Conservation (phyloP, 129 eudicot species). For the Artemisia argyi region DNA sequence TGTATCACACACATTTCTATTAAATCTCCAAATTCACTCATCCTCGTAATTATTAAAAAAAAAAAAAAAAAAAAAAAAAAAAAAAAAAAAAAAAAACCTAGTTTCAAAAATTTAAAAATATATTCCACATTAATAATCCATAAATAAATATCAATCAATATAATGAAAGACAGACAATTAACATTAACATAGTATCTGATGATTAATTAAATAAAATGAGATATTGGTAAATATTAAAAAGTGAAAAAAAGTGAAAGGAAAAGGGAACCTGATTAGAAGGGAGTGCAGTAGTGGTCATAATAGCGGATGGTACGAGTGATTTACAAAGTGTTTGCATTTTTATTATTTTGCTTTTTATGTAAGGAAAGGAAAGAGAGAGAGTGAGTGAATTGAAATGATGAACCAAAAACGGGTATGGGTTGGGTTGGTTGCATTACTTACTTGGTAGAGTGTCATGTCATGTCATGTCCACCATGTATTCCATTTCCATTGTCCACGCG, state of each 20-base stretch:
- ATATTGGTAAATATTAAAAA: neutral
- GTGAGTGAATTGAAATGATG: conserved; percentile 19
- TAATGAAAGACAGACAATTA: conserved; percentile 2
- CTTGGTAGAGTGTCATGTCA: no score
- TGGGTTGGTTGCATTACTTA: neutral
- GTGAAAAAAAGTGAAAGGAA: conserved; percentile 1
- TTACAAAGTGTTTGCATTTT: conserved; percentile 54
- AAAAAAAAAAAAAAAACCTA: no score
- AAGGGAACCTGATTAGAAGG: conserved; percentile 55
- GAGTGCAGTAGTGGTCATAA: conserved; percentile 53
- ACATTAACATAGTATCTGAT: conserved; percentile 11
- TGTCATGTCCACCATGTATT: no score
- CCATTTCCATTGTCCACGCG: conserved; percentile 17
- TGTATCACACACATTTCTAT: conserved; percentile 15
- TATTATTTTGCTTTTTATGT: conserved; percentile 33
- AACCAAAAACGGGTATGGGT: conserved; percentile 25
- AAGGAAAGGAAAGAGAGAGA: conserved; percentile 7
- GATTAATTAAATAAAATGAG: neutral
- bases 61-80: no score
- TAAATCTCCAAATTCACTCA: conserved; percentile 24
- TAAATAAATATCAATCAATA: no score
- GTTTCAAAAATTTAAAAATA: no score
- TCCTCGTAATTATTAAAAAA: no score
- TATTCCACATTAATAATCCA: neutral
- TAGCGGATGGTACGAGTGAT: conserved; percentile 43